These are phyloP conservation scores for Microcyclospora pomicola DNA, from an alignment of 2,329 filamentous ascomycete genomes.

Conservation along the genomic window DNA sequence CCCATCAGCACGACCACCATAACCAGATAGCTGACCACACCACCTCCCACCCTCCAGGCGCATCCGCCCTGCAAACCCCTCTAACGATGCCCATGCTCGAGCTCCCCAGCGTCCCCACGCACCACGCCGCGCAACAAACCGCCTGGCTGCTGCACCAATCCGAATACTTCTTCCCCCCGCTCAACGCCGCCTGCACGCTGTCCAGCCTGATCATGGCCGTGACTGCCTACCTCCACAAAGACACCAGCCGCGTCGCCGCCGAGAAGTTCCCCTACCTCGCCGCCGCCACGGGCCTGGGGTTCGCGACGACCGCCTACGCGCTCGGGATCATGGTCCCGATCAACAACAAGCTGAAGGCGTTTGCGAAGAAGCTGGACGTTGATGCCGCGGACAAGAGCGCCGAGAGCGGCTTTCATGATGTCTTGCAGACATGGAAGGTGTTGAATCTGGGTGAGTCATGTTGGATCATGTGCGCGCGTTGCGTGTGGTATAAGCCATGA, in stretches of 20 bases:
- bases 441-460: conserved; percentile 14
- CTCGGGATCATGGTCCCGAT: conserved; percentile 19
- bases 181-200: conserved; percentile 19
- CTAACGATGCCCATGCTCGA: conserved; percentile 20
- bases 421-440: conserved; percentile 17
- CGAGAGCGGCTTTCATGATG: conserved; percentile 16
- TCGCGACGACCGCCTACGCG: conserved; percentile 18
- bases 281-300: conserved; percentile 11
- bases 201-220: conserved; percentile 17
- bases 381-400: conserved; percentile 13
- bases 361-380: conserved; percentile 12
- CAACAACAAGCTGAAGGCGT: conserved; percentile 17
- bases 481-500: too few species aligned
- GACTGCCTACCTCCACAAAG: conserved; percentile 14
- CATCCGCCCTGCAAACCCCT: conserved; percentile 20
- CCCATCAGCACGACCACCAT: neutral
- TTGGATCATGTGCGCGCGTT: too few species aligned
- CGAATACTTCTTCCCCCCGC: conserved; percentile 20
- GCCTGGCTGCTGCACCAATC: conserved; percentile 18
- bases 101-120: conserved; percentile 12
- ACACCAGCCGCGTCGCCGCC: conserved; percentile 8
- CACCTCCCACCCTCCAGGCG: conserved; percentile 8
- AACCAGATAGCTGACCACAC: neutral
- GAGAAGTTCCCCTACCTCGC: conserved; percentile 15
- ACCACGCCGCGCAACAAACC: conserved; percentile 15